Base-by-base conservation (phyloP, 768 basidiomycete genomes). In the Amanita rimosa region DNA sequence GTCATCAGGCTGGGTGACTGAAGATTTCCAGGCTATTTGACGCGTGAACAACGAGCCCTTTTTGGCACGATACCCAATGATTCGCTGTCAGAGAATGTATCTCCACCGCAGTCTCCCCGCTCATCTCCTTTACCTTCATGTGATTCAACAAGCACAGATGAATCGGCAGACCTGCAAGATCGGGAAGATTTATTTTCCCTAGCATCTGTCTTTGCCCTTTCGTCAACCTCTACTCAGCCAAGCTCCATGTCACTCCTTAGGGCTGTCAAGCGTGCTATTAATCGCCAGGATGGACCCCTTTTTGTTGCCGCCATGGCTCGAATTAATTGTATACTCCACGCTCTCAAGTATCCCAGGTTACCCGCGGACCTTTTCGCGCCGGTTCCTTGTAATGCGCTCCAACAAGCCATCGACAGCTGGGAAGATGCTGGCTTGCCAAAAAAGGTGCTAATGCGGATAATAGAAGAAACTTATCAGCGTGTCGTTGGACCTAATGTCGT, bases 401-500 rank as follows among this genome's bases (percentile, higher is more conserved):
- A 68, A 59, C 61, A 68, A 16, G 61, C 64, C 1, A 67, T 81
- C 4, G 62, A 67, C 34, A 56, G 64, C 0, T 86, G 83, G 83
- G 65, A 64, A 0, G 57, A 66, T 16, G 66, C 57, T 1, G 80
- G 78, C 3, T 60, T 93, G 22, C 85, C 81, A 0, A 69, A 78
- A 41, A 72, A 75, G 29, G 75, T 93, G 2, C 69, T 85, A 50
- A 73, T 81, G 67, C 81, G 84, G 36, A 76, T 95, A 42, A 72
- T 87, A 46, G 91, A 93, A 38, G 92, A 97, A 68, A 87, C 83
- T 33, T 98, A 99, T 58, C 91, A 97, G 59, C 79, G 96, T 22
- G 79, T 81, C 14, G 93, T 97, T 1, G 94, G 94, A 4, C 96
- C 96, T 0, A 79, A 87, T 57, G 79, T 93, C n/a, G 77, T 79